These are phyloP conservation scores for Cinnamomum chago DNA, from an alignment of 164 flowering plant species.

Conservation along the genomic window DNA sequence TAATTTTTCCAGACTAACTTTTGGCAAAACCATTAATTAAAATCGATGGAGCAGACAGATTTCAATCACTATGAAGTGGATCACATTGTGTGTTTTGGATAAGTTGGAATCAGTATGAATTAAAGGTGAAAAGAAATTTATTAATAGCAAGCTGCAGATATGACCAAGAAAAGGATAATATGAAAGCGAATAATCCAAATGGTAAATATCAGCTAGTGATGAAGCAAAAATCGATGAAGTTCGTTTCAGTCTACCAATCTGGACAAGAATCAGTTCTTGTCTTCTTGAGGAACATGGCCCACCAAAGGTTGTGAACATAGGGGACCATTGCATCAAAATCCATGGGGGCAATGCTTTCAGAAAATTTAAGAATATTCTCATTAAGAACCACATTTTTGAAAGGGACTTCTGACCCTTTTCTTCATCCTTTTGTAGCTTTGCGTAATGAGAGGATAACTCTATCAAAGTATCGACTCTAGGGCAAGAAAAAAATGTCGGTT, in stretches of 20 bases:
- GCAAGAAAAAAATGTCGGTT: not conserved
- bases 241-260: not conserved
- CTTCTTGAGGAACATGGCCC: not conserved
- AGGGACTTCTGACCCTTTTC: not conserved
- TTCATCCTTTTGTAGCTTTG: not conserved
- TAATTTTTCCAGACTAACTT: too few species aligned
- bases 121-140: not conserved
- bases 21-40: too few species aligned
- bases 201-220: not conserved
- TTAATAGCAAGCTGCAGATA: too few species aligned
- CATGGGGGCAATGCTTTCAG: not conserved
- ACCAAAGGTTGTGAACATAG: not conserved
- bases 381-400: not conserved
- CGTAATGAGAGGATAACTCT: not conserved
- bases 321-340: not conserved
- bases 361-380: not conserved
- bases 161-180: too few species aligned
- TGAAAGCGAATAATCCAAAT: not conserved
- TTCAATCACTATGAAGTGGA: not conserved
- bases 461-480: not conserved
- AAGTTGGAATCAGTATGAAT: not conserved
- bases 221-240: not conserved
- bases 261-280: not conserved
- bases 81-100: not conserved
- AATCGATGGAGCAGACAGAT: not conserved